Evolutionary conservation across 352 stramenopile species (phyloP).

Genomic region (Phytophthora agathidicida): DNA sequence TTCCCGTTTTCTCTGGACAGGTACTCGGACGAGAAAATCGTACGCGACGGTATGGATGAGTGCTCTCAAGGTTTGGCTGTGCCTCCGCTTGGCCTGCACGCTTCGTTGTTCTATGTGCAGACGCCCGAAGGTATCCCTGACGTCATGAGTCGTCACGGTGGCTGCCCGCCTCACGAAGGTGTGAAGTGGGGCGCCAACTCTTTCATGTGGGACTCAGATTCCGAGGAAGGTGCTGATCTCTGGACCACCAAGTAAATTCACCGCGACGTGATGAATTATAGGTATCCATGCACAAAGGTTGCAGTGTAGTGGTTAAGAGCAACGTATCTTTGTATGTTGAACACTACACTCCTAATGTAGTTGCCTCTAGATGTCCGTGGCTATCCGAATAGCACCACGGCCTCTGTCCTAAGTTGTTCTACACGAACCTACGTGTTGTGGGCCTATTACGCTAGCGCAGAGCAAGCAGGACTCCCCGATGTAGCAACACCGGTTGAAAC

Average conservation of each 20-base stretch:
- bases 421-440: no score
- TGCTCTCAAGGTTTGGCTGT: conserved; percentile 81
- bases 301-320: no score
- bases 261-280: no score
- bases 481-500: no score
- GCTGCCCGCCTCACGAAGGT: conserved; percentile 85
- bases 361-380: no score
- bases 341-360: no score
- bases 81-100: conserved; percentile 69
- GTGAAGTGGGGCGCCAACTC: conserved; percentile 87
- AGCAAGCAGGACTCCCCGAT: no score
- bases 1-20: conserved; percentile 92
- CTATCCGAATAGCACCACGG: no score
- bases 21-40: conserved; percentile 71
- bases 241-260: conserved; percentile 76
- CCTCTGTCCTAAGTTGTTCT: no score
- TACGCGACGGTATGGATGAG: conserved; percentile 80
- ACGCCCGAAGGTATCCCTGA: conserved; percentile 78
- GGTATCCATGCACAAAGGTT: no score
- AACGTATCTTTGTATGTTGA: no score
- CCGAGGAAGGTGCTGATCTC: conserved; percentile 78
- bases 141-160: conserved; percentile 80
- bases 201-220: conserved; percentile 89
- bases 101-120: conserved; percentile 87
- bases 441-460: no score